phyloP scores from a whole-genome alignment of 768 basidiomycete genomes.

The Solioccasus polychromus region DNA sequence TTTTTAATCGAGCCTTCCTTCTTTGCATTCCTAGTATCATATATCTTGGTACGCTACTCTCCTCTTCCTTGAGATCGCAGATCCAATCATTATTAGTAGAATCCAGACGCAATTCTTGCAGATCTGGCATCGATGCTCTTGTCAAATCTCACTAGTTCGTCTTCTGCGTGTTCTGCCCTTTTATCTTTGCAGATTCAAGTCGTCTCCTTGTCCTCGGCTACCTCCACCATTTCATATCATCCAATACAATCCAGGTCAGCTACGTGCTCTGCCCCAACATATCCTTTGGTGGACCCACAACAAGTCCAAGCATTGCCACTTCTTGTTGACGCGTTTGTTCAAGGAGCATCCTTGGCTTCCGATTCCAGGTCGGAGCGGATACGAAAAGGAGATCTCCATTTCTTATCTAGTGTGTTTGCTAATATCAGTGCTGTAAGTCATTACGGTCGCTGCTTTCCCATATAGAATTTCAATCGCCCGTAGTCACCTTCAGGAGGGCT shows the following conservation, averaged over 20 bases:
- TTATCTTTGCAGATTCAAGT: conserved; percentile 66
- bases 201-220: conserved; percentile 39
- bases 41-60: conserved; percentile 72
- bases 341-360: conserved; percentile 59
- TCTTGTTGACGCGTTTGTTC: conserved; percentile 86
- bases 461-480: not conserved
- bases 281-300: conserved; percentile 51
- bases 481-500: conserved; percentile 76
- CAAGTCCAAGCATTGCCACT: conserved; percentile 71
- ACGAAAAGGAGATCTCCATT: conserved; percentile 82
- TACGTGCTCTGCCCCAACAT: conserved; percentile 75
- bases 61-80: conserved; percentile 1
- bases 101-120: conserved; percentile 85
- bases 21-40: conserved; percentile 79
- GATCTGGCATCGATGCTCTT: conserved; percentile 97
- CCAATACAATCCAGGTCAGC: conserved; percentile 76
- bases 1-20: conserved; percentile 72
- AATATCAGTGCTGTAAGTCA: conserved; percentile 76
- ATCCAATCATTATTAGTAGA: conserved; percentile 45
- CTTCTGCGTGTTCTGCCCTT: conserved; percentile 61
- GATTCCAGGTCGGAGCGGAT: conserved; percentile 45
- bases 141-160: conserved; percentile 85
- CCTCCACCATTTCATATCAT: conserved; percentile 56
- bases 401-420: conserved; percentile 91
- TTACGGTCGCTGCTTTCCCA: conserved; percentile 1